Base-by-base conservation (phyloP, 768 basidiomycete species). In the Lenzites betulinus region DNA sequence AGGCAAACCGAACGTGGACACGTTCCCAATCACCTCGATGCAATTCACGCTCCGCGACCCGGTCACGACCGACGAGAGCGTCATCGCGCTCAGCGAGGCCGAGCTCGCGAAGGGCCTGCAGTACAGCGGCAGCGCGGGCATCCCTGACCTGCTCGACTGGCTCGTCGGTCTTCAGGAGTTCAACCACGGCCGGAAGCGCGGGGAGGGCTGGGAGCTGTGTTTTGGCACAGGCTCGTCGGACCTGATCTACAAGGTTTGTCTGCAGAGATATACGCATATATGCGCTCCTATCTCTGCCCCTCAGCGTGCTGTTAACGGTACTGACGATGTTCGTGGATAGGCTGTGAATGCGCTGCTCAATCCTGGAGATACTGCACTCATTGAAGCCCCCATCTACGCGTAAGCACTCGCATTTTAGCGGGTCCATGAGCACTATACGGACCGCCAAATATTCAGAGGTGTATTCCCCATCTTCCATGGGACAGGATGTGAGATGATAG, bases 161-260 rank as follows among this genome's bases (percentile, higher is more conserved):
- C 69, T 93, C 15, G 73, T 79, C 49, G 84, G 83, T 5, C 74
- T 98, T 54, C 93, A 97, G 72, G 85, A 83, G 64, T 69, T 71
- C 11, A 78, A 79, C 41, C 95, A 98, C 67, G 83, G 83, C 4
- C 79, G 92, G 46, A 77, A 78, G 50, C 71, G 67, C 43, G 81
- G 78, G 2, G 73, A 74, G 65, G 87, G 85, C 7, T 98, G 95
- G 94, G 77, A 78, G 43, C 71, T 95, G 11, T 86, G 84, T 42
- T 76, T 97, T 11, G 93, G 95, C 1, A 80, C 81, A 41, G 95
- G 95, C 12, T 92, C 91, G 44, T 95, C 97, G 74, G 94, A 97
- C 77, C 70, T 93, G 64, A 83, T 98, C 51, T 89, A 81, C 76
- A 97, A 95, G 83, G 93, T 90, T 1, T 11, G 30, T 4, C 11